Evolutionary conservation across 768 basidiomycete species (phyloP).

Genomic region (Suillus alpinus): DNA sequence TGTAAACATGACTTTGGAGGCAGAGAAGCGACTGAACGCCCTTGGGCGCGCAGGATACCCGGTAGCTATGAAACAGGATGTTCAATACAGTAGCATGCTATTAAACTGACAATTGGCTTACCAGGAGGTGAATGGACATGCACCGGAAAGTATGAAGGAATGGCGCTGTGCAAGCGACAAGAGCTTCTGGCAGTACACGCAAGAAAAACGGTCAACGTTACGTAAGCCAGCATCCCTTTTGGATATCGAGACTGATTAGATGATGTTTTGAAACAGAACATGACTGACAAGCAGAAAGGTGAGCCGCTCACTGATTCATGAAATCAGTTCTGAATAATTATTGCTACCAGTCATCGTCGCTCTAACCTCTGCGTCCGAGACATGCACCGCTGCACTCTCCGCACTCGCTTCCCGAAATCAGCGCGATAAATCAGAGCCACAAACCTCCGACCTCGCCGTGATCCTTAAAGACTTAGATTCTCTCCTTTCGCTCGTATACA

Average conservation of each 20-base stretch:
- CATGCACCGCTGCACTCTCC: constrained; percentile 20
- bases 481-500: constrained; percentile 56
- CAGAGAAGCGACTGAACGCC: constrained; percentile 13
- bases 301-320: background rate
- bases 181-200: background rate
- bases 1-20: constrained; percentile 8
- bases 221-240: constrained; percentile 8
- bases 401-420: background rate
- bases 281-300: constrained; percentile 44
- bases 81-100: background rate
- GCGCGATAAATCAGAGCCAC: background rate
- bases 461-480: constrained; percentile 56
- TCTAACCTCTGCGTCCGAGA: constrained; percentile 12
- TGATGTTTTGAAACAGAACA: constrained; percentile 10
- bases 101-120: constrained; percentile 5
- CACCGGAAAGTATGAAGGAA: constrained; percentile 3
- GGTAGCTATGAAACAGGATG: constrained; percentile 25
- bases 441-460: constrained; percentile 30
- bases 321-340: constrained; percentile 1
- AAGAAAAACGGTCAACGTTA: constrained; percentile 13
- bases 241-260: background rate
- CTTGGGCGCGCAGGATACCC: constrained; percentile 33
- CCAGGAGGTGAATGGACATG: constrained; percentile 10
- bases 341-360: constrained; percentile 11
- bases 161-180: background rate